Conservation (phyloP, 495 filamentous ascomycete genomes). For the Pyronema omphalodes region DNA sequence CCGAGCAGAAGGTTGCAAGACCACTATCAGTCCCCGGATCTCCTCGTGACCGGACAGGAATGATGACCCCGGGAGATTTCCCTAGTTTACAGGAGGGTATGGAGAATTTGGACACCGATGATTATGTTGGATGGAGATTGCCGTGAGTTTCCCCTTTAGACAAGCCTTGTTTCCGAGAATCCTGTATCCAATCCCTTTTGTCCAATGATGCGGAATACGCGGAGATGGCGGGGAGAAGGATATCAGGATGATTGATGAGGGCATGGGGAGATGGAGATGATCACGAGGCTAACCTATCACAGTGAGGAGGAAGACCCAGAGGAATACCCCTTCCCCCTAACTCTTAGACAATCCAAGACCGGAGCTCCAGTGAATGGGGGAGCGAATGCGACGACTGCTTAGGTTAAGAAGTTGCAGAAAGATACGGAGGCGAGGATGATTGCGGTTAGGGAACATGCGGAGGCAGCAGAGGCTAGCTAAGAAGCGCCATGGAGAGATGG, state of each 20-base stretch:
- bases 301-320: conserved; percentile 94
- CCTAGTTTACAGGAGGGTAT: conserved; percentile 84
- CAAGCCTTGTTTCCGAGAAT: conserved; percentile 4
- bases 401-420: background rate
- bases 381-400: background rate
- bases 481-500: too few relatives aligned
- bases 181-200: too few relatives aligned
- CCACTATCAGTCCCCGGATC: conserved; percentile 88
- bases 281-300: conserved; percentile 16
- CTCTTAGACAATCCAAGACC: conserved; percentile 34
- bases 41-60: conserved; percentile 72
- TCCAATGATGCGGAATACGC: too few relatives aligned
- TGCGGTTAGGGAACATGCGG: too few relatives aligned
- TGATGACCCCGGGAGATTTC: conserved; percentile 99
- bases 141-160: conserved; percentile 47
- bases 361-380: background rate
- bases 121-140: conserved; percentile 94
- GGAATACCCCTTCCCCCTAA: conserved; percentile 83
- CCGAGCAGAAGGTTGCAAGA: conserved; percentile 80
- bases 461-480: too few relatives aligned
- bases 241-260: too few relatives aligned
- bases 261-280: background rate
- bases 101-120: conserved; percentile 86
- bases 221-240: background rate
- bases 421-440: background rate